Evolutionary conservation across 1,284 basidiomycete species (phyloP).

Genomic region (Melanopsichium pennsylvanicum): DNA sequence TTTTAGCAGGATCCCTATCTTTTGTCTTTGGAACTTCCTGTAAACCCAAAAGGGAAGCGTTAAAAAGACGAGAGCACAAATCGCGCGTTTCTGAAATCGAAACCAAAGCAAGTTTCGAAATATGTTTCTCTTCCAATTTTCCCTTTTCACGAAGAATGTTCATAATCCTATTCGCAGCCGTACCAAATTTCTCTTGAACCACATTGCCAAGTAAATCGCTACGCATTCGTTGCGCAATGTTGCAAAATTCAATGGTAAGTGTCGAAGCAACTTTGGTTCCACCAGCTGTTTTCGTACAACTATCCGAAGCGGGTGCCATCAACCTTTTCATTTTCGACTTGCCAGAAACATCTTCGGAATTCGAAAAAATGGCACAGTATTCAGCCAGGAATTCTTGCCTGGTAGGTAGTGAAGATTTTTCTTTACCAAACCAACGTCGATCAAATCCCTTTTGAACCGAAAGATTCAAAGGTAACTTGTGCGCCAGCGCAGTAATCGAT

Average conservation of each 20-base stretch:
- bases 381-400: conserved; percentile 66
- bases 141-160: conserved; percentile 83
- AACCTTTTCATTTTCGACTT: conserved; percentile 71
- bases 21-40: conserved; percentile 64
- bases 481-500: conserved; percentile 55
- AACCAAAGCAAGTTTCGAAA: conserved; percentile 92
- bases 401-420: conserved; percentile 34
- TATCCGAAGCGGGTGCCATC: conserved; percentile 54
- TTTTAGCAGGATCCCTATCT: conserved; percentile 60
- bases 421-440: conserved; percentile 42
- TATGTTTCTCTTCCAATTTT: conserved; percentile 96
- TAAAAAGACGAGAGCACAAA: conserved; percentile 75
- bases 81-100: conserved; percentile 85
- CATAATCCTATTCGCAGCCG: conserved; percentile 83
- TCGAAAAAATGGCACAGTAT: conserved; percentile 78
- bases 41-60: conserved; percentile 55
- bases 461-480: conserved; percentile 65
- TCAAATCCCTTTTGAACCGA: conserved; percentile 70
- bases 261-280: conserved; percentile 43
- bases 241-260: conserved; percentile 81
- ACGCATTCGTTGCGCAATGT: conserved; percentile 77
- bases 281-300: conserved; percentile 48
- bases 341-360: conserved; percentile 80
- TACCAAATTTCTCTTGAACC: conserved; percentile 83
- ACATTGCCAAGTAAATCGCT: conserved; percentile 79